Base-by-base conservation (phyloP, 495 filamentous ascomycete genomes). In the Xylaria palmicola region DNA sequence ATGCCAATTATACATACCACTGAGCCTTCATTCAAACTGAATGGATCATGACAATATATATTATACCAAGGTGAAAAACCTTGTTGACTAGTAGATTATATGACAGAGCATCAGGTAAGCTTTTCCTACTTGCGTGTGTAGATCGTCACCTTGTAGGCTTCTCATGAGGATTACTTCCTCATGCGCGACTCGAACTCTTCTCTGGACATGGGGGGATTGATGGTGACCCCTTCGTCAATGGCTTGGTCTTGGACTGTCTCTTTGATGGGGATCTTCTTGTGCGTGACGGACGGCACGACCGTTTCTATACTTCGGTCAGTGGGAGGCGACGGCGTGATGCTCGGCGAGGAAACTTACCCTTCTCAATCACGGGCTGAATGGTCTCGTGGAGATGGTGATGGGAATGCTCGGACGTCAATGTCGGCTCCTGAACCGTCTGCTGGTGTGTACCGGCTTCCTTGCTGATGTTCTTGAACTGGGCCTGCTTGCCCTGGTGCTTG, bases 371-470 rank as follows among this genome's bases (percentile, higher is more conserved):
- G 1, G 64, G 64, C 55, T 66, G 64, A 7, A 66, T 51, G n/a
- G 64, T 66, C 62, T 66, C 64, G 24, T 66, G 64, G 0, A 65
- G 12, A 29, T 66, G 64, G 36, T 66, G 60, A 32, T 66, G 55
- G 8, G 59, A 22, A 40, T 53, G 51, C 19, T 66, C 65, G 27
- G 43, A 54, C 12, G 47, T 57, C 30, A 64, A 9, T 2, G 60
- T 59, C 2, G 60, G 54, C 58, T 66, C 61, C 49, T 44, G 44
- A 1, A 57, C 30, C 3, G 32, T 53, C 48, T 63, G 12, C n/a
- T 37, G 36, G 0, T 49, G 15, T 5, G 40, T 27, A 1, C 17
- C 52, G 1, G 29, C 41, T 9, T 58, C 54, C 15, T 39, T 37
- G 12, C 6, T 54, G n/a, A 9, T n/a, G 13, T 61, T 22, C 13